Evolutionary conservation across 2,329 filamentous ascomycete genomes (phyloP).

Genomic region (Alternaria triticimaculans): DNA sequence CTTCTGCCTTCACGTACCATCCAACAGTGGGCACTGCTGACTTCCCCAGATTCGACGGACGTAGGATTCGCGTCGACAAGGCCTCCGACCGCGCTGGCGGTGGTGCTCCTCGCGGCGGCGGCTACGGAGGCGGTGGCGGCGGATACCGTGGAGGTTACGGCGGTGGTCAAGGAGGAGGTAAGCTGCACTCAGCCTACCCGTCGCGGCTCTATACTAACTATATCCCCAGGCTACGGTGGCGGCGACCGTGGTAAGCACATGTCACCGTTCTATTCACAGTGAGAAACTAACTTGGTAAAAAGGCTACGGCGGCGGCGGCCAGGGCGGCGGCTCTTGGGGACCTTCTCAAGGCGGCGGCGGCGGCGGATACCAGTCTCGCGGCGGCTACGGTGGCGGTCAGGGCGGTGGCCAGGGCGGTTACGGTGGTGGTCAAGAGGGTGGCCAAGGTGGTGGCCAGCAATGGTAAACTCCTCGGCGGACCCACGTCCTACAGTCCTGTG

Average conservation of each 20-base stretch:
- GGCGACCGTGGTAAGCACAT: slow-evolving; percentile 44
- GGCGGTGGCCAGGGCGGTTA: slow-evolving; percentile 29
- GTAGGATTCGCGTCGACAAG: slow-evolving; percentile 93
- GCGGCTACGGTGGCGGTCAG: slow-evolving; percentile 39
- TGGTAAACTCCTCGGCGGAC: slow-evolving; percentile 35
- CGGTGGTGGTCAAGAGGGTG: slow-evolving; percentile 33
- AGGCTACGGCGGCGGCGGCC: slow-evolving; percentile 31
- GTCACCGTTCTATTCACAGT: neutral
- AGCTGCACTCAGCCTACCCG: neutral
- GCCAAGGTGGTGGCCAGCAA: slow-evolving; percentile 41
- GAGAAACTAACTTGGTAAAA: slow-evolving; percentile 8
- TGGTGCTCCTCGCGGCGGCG: slow-evolving; percentile 51
- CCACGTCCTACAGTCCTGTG: slow-evolving; percentile 17
- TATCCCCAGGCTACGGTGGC: slow-evolving; percentile 24
- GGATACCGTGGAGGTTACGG: slow-evolving; percentile 33
- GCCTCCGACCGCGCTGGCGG: slow-evolving; percentile 77
- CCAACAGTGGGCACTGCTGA: slow-evolving; percentile 18
- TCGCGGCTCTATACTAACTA: neutral
- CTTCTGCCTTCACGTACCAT: neutral
- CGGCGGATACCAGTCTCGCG: slow-evolving; percentile 41
- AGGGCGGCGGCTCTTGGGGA: slow-evolving; percentile 34
- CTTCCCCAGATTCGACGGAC: slow-evolving; percentile 80
- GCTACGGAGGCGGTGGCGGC: slow-evolving; percentile 38
- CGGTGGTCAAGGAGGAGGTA: slow-evolving; percentile 36
- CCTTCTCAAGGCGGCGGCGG: slow-evolving; percentile 35